A percentile compares a stretch with the other conserved stretches of the same genome.
Conservation (phyloP, 1,139 yeast species). For the Hansenula sp. region DNA sequence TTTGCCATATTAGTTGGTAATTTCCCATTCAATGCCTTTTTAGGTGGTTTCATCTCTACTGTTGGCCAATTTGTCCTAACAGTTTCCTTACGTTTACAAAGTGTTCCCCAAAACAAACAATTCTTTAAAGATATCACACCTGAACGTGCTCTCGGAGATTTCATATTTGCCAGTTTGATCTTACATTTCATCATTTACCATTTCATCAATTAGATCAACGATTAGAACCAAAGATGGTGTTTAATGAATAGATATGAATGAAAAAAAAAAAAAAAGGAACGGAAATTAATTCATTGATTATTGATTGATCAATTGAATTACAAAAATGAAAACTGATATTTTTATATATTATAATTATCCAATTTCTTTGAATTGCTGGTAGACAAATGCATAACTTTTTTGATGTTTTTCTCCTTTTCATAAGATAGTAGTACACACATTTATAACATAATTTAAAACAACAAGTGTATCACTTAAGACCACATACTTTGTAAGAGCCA, state of each 20-base stretch:
- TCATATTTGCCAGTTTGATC: constrained; percentile 78
- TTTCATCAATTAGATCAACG: constrained; percentile 62
- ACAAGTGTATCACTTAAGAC: too few relatives aligned
- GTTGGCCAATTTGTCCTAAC: constrained; percentile 95
- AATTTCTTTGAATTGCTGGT: too few relatives aligned
- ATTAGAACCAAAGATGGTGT: too few relatives aligned
- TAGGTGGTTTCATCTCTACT: constrained; percentile 88
- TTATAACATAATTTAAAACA: too few relatives aligned
- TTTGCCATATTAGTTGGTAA: constrained; percentile 78
- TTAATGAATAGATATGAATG: too few relatives aligned
- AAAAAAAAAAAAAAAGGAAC: too few relatives aligned
- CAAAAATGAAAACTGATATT: too few relatives aligned
- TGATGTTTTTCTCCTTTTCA: too few relatives aligned
- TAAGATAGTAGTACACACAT: too few relatives aligned
- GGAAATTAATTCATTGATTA: not conserved
- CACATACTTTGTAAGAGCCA: too few relatives aligned
- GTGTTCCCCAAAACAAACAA: constrained; percentile 34
- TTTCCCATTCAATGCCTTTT: constrained; percentile 95
- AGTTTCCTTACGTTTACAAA: constrained; percentile 75
- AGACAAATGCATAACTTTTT: too few relatives aligned
- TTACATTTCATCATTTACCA: constrained; percentile 88
- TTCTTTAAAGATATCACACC: constrained; percentile 56
- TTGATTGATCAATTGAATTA: not conserved
- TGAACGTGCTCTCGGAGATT: constrained; percentile 87
- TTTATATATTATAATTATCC: too few relatives aligned